Base-by-base conservation (phyloP, 495 filamentous ascomycete species). In the Geopyxis carbonaria region DNA sequence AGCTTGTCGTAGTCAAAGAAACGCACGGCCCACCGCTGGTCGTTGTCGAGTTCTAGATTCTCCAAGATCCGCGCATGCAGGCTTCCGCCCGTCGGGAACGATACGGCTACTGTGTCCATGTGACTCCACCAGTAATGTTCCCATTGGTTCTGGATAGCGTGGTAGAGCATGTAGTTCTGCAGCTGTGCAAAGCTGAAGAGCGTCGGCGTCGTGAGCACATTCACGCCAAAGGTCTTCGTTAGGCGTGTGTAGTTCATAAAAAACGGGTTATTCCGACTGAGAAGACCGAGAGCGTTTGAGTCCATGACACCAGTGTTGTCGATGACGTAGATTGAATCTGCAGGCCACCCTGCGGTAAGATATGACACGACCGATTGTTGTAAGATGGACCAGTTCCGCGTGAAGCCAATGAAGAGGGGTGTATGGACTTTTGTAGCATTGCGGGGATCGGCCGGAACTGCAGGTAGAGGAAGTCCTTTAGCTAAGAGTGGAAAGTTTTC, bases 241-340 rank as follows among this genome's bases (percentile, higher is more conserved):
- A 78, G 57, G 0, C 60, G 55, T 0, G 60, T 59, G 51, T 76
- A 67, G 54, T 74, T 67, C 15, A 78, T 55, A 53, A 61, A 75
- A 59, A 72, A 76, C 9, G 72, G 71, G 45, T 76, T 75, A 42
- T 75, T 68, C 0, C 70, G 53, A 7, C 64, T 61, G 2, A 76
- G 58, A 22, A 60, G 54, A 1, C 68, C 66, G 8, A 61, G 55
- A 16, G 53, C 46, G 44, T 76, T 76, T 10, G 62, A 60, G 27
- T 69, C 58, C 51, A 75, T 71, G 23, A 65, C 64, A 2, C 73
- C 73, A 2, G 69, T 76, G 54, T 78, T 78, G 39, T 76, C 73
- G 34, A 76, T 58, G 2, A 76, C 62, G 40, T 67, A 69, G 44
- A 78, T 75, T 44, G 74, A 65, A 22, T 59, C 54, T 0, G 70